Conservation (phyloP, 2,329 filamentous ascomycete species). For the Neofusicoccum parvum region DNA sequence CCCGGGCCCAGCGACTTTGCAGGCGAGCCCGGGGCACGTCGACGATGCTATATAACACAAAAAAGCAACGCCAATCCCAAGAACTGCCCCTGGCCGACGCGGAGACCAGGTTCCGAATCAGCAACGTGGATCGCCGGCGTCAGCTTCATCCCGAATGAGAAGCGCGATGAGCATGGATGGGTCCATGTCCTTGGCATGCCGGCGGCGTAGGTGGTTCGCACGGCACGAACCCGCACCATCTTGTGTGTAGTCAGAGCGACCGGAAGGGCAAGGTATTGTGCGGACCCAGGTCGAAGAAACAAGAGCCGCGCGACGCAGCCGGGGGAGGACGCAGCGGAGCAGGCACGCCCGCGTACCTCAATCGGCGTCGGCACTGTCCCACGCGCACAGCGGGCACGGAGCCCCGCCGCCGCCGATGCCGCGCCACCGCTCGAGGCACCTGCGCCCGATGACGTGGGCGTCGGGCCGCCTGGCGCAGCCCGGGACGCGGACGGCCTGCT, state of each 20-base stretch:
- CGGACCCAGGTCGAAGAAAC: conserved; percentile 93
- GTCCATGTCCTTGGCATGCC: conserved; percentile 91
- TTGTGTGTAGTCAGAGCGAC: conserved; percentile 61
- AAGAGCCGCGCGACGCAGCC: conserved; percentile 42
- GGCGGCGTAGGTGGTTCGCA: conserved; percentile 77
- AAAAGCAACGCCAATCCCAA: no score
- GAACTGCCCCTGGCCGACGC: conserved; percentile 42
- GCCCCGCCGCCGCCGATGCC: conserved; percentile 19
- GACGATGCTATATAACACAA: no score
- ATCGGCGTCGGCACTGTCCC: conserved; percentile 38
- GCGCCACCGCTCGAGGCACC: neutral
- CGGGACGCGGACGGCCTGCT: neutral
- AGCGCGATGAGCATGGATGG: conserved; percentile 98
- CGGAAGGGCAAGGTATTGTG: conserved; percentile 75
- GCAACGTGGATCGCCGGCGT: conserved; percentile 83
- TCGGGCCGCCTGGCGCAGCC: neutral
- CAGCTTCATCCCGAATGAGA: conserved; percentile 76
- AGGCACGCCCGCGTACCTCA: no score
- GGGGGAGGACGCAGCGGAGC: no score
- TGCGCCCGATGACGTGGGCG: neutral
- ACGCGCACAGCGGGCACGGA: conserved; percentile 31
- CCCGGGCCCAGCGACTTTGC: no score
- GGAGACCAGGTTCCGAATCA: conserved; percentile 64
- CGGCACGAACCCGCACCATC: conserved; percentile 85
- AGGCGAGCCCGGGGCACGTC: no score